Evolutionary conservation across 2,329 filamentous ascomycete species (phyloP), one percentile per base, ranked within the genome.

Genomic region (Aspergillus neotritici): DNA sequence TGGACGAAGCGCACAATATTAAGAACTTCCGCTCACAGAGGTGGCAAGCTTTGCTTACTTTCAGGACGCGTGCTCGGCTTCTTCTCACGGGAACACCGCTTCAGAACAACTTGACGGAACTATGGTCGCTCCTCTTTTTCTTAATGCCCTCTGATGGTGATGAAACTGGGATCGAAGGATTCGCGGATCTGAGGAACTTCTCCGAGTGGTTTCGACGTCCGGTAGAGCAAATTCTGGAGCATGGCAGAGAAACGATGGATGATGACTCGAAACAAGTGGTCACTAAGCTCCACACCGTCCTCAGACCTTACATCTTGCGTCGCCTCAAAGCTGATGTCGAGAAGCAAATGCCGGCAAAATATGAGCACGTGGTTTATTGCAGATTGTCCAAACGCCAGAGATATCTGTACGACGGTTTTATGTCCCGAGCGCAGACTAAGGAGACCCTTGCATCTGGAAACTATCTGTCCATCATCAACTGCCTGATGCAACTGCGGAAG

Each of bases 1-100:
- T 98, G 1, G 93, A 98, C 56, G 93, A 98, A 70, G 93, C 94
- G 0, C 93, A 98, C 72, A 97, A 98, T 68, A 98, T 98, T 76
- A 97, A 98, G 62, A 98, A 98, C 67, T 98, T 97, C 75, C 90
- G 94, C 60, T 96, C 91, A 2, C 90, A 96, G 64, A 78, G 91
- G 51, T 98, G 93, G 90, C 93, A 97, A 64, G 91, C 89, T 0
- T 78, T 98, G 51, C 79, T 98, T 15, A 93, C 86, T 0, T 94
- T 98, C 70, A 91, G 94, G 57, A 97, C 93, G 0, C 83, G 85
- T 50, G 84, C 90, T 21, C 81, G 93, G 29, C 78, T 98, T 9
- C 71, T 98, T 0, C 75, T 98, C 9, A 98, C 93, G 0, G 93
- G 93, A 44, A 98, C 93, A 1, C 93, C 94, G 2, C 75, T 98